These are phyloP conservation scores for Coprinopsis cinerea DNA, from an alignment of 768 basidiomycete species.

Conservation along the genomic window DNA sequence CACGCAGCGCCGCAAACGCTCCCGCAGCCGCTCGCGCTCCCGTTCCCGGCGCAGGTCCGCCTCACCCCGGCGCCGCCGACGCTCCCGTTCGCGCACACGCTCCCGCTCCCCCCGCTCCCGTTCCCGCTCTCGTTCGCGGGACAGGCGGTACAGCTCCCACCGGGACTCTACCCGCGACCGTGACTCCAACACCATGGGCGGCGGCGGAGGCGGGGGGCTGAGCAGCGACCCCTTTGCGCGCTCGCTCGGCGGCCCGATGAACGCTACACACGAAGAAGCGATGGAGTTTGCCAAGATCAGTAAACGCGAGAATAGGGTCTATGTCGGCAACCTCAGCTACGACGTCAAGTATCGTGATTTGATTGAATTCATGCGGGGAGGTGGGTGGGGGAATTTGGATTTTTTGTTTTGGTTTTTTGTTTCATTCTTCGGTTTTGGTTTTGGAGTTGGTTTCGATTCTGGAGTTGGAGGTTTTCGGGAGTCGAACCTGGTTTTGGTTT, in stretches of 20 bases:
- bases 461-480: slow-evolving; percentile 18
- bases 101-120: slow-evolving; percentile 30
- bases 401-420: slow-evolving; percentile 55
- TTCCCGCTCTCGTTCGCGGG: slow-evolving; percentile 63
- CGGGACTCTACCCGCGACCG: background rate
- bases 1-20: slow-evolving; percentile 59
- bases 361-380: slow-evolving; percentile 99
- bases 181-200: slow-evolving; percentile 2
- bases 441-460: slow-evolving; percentile 4
- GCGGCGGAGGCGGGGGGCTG: slow-evolving; percentile 17
- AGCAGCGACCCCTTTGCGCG: slow-evolving; percentile 57
- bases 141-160: slow-evolving; percentile 34
- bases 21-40: slow-evolving; percentile 60
- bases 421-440: slow-evolving; percentile 30
- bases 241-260: slow-evolving; percentile 85
- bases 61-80: slow-evolving; percentile 59
- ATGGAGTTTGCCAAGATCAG: slow-evolving; percentile 92
- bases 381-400: slow-evolving; percentile 97
- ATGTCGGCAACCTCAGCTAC: slow-evolving; percentile 98
- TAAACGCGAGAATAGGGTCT: slow-evolving; percentile 97
- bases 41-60: slow-evolving; percentile 66
- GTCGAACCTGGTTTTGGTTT: too few relatives aligned
- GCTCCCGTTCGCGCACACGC: slow-evolving; percentile 34
- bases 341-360: slow-evolving; percentile 98
- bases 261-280: slow-evolving; percentile 89